phyloP scores from a whole-genome alignment of 768 basidiomycete genomes.

The Lenzites betulinus region DNA sequence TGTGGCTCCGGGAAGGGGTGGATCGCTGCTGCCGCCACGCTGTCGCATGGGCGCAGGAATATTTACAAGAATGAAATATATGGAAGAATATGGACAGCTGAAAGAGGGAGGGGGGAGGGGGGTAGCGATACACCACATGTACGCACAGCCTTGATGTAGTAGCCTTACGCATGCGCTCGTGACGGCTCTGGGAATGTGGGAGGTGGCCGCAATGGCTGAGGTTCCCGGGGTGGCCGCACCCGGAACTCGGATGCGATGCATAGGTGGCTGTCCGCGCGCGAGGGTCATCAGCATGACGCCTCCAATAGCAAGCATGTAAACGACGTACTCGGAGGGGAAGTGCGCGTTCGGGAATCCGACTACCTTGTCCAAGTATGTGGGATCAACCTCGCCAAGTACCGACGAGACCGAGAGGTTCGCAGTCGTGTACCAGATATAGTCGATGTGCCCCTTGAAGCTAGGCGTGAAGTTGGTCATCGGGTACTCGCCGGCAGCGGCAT shows the following conservation, averaged over 20 bases:
- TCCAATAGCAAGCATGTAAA: conserved; percentile 8
- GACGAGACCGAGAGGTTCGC: conserved; percentile 74
- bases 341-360: conserved; percentile 98
- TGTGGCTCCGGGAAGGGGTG: conserved; percentile 1
- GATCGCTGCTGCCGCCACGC: conserved; percentile 13
- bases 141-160: conserved; percentile 4
- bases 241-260: conserved; percentile 75
- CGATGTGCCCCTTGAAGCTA: conserved; percentile 82
- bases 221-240: conserved; percentile 69
- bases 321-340: conserved; percentile 93
- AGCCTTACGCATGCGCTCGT: conserved; percentile 33
- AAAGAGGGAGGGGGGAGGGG: background rate
- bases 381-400: conserved; percentile 88
- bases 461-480: conserved; percentile 91
- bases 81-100: conserved; percentile 19
- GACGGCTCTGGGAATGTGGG: conserved; percentile 43
- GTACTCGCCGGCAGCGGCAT: conserved; percentile 60
- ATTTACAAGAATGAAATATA: conserved; percentile 31
- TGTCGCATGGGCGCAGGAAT: conserved; percentile 17
- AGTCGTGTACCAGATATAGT: conserved; percentile 92
- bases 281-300: conserved; percentile 10
- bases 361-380: conserved; percentile 78
- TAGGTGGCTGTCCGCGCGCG: conserved; percentile 56
- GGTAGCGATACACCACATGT: conserved; percentile 16
- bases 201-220: conserved; percentile 37